phyloP scores from a whole-genome alignment of 2,329 filamentous ascomycete genomes.

The Sporothrix inflata region DNA sequence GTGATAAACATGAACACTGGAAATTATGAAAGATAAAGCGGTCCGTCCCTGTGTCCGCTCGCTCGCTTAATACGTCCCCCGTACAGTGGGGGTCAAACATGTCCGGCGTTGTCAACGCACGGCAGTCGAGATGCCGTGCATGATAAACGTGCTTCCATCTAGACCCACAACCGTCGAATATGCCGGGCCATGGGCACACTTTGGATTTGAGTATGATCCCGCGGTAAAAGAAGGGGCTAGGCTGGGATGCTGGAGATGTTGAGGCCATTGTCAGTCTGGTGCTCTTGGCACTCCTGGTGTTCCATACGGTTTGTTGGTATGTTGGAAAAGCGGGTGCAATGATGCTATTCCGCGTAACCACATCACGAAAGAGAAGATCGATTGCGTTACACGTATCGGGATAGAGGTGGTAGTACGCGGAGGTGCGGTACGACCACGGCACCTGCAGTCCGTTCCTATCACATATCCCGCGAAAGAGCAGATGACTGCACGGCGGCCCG shows the following conservation, averaged over 20 bases:
- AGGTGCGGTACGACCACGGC: background rate
- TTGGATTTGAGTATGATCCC: background rate
- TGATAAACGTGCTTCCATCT: background rate
- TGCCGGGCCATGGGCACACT: background rate
- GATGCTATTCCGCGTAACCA: background rate
- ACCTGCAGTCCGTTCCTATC: background rate
- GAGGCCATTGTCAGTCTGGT: background rate
- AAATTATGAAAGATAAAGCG: background rate
- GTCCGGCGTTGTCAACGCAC: background rate
- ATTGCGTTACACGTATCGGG: conserved; percentile 13
- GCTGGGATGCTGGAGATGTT: background rate
- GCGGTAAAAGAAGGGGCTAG: background rate
- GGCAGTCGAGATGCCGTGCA: background rate
- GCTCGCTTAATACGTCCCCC: background rate
- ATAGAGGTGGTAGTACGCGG: background rate
- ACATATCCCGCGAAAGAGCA: background rate
- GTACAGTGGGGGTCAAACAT: conserved; percentile 7
- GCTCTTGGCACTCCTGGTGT: background rate
- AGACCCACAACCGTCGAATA: background rate
- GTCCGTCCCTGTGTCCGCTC: background rate
- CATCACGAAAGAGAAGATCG: conserved; percentile 18
- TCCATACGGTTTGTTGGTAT: background rate
- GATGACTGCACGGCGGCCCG: background rate
- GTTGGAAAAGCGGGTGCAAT: background rate
- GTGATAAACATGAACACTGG: background rate